phyloP scores from a whole-genome alignment of 208 protist species.

The Leishmania braziliensis region DNA sequence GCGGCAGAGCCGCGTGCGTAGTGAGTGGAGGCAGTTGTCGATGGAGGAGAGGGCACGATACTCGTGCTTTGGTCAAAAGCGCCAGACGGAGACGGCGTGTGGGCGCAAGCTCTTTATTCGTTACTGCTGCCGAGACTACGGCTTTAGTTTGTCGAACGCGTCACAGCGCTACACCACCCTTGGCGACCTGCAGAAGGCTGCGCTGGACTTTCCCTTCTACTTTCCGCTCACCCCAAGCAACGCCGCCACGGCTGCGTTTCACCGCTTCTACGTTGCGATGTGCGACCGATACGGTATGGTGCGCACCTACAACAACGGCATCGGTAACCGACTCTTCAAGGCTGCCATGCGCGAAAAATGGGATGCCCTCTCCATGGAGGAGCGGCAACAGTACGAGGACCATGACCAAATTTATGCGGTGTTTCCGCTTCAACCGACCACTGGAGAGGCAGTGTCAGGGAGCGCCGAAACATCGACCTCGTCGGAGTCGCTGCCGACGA shows the following conservation, averaged over 20 bases:
- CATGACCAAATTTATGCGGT: constrained; percentile 40
- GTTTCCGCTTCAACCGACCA: constrained; percentile 41
- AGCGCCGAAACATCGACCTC: background rate
- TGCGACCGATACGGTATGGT: constrained; percentile 57
- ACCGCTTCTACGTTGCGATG: constrained; percentile 66
- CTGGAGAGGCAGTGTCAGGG: background rate
- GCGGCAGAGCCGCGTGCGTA: background rate
- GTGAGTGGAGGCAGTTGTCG: constrained; percentile 39
- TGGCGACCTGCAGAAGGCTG: constrained; percentile 71
- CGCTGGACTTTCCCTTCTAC: constrained; percentile 85
- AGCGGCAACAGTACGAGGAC: constrained; percentile 39
- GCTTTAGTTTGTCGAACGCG: constrained; percentile 47
- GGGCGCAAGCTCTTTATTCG: constrained; percentile 62
- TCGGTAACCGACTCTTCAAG: constrained; percentile 66
- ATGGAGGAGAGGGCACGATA: constrained; percentile 48
- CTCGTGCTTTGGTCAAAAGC: constrained; percentile 52
- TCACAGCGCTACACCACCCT: constrained; percentile 43
- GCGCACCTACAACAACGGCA: constrained; percentile 17
- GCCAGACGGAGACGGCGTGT: constrained; percentile 33
- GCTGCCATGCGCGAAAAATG: constrained; percentile 69
- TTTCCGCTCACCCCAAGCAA: constrained; percentile 46
- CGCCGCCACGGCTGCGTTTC: constrained; percentile 40
- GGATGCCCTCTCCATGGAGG: constrained; percentile 45
- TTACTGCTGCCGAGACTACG: constrained; percentile 80
- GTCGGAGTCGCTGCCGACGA: background rate